A percentile compares a stretch with the other conserved stretches of the same genome.
Evolutionary conservation across 73 alveolate genomes (phyloP).

Genomic region (Halteria grandinella): DNA sequence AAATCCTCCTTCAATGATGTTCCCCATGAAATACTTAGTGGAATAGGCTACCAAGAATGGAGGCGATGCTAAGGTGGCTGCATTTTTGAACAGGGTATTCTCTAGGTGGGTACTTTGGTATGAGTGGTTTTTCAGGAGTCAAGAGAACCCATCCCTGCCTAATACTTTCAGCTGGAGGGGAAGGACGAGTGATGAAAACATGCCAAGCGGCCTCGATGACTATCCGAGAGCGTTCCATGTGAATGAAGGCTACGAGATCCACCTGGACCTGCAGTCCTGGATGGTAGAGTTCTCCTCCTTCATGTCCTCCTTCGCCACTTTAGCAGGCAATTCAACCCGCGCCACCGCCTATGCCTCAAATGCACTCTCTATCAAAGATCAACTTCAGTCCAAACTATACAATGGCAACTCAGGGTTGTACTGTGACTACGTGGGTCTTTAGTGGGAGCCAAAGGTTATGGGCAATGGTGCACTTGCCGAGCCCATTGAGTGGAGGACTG

Average conservation of each 20-base stretch:
- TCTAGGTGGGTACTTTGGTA: conserved; percentile 78
- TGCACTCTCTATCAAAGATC: background rate
- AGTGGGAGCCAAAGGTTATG: conserved; percentile 26
- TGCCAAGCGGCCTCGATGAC: conserved; percentile 95
- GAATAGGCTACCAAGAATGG: conserved; percentile 40
- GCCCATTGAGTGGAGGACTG: conserved; percentile 90
- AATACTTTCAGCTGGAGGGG: conserved; percentile 83
- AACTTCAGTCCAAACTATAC: conserved; percentile 20
- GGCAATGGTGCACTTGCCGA: conserved; percentile 19
- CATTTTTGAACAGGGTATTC: background rate
- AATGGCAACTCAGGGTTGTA: conserved; percentile 14
- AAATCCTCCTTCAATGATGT: conserved; percentile 92
- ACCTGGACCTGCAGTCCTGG: conserved; percentile 93
- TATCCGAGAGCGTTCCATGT: conserved; percentile 89
- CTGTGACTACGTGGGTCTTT: conserved; percentile 42
- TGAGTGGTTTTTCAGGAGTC: conserved; percentile 76
- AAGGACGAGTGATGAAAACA: conserved; percentile 85
- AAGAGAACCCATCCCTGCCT: conserved; percentile 66
- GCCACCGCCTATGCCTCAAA: background rate
- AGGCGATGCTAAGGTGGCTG: background rate
- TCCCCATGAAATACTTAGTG: conserved; percentile 76
- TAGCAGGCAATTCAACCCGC: background rate
- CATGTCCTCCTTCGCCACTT: conserved; percentile 56
- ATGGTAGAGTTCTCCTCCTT: conserved; percentile 71
- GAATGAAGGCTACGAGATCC: conserved; percentile 83